Evolutionary conservation across 2,329 filamentous ascomycete species (phyloP).

Genomic region (Pyrenophora graminea): DNA sequence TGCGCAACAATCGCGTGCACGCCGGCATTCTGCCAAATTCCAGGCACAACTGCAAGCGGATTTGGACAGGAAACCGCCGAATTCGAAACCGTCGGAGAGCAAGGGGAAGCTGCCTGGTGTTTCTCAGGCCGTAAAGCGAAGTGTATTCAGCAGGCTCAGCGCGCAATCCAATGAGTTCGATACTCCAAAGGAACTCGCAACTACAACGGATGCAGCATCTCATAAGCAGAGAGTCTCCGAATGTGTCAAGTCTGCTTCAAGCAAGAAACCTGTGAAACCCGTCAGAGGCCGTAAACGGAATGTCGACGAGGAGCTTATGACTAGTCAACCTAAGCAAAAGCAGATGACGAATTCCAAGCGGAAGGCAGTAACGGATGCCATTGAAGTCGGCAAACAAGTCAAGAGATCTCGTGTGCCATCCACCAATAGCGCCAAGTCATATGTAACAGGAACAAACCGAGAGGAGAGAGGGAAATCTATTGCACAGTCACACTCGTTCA

Average conservation of each 20-base stretch:
- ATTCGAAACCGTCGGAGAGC: slow-evolving; percentile 1
- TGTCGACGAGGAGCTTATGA: slow-evolving; percentile 19
- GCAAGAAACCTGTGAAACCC: not conserved
- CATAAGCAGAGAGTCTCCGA: slow-evolving; percentile 3
- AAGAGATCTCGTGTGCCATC: slow-evolving; percentile 2
- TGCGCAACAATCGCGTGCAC: too few relatives aligned
- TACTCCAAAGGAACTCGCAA: not conserved
- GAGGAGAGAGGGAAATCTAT: not conserved
- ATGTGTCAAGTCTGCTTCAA: not conserved
- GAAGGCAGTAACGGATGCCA: slow-evolving; percentile 4
- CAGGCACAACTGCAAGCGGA: too few relatives aligned
- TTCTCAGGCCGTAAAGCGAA: slow-evolving; percentile 19
- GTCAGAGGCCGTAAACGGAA: slow-evolving; percentile 7
- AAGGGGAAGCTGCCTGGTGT: slow-evolving; percentile 25
- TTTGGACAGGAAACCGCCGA: not conserved
- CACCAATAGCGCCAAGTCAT: not conserved
- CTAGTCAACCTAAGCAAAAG: slow-evolving; percentile 2
- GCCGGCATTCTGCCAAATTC: too few relatives aligned
- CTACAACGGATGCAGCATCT: not conserved
- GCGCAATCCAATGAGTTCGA: slow-evolving; percentile 10
- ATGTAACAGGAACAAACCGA: not conserved
- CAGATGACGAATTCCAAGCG: slow-evolving; percentile 13
- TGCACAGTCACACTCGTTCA: slow-evolving; percentile 2
- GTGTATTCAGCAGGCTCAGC: slow-evolving; percentile 8
- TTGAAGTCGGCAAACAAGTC: not conserved